phyloP scores from a whole-genome alignment of 2,329 filamentous ascomycete species.

The Exserohilum rostratum region DNA sequence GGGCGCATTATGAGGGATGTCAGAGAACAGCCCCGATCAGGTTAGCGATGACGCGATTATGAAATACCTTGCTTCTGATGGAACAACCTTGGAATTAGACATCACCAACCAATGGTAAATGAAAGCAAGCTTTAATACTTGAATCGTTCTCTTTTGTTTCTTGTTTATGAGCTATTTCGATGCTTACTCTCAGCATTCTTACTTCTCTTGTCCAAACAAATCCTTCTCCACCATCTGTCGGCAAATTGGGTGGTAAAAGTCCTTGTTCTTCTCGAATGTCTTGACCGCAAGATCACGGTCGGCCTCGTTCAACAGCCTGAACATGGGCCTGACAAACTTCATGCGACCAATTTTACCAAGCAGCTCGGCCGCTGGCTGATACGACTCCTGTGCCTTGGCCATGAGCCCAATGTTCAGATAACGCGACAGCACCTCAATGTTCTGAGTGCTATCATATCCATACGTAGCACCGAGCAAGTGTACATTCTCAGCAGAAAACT shows the following conservation, averaged over 20 bases:
- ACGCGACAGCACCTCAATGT: constrained; percentile 82
- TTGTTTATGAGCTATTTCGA: background rate
- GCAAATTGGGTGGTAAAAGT: constrained; percentile 97
- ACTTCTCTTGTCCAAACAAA: constrained; percentile 56
- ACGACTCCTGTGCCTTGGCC: constrained; percentile 71
- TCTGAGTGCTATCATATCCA: constrained; percentile 70
- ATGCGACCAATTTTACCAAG: constrained; percentile 86
- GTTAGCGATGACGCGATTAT: background rate
- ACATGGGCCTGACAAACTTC: constrained; percentile 95
- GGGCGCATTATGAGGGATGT: background rate
- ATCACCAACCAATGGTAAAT: no score
- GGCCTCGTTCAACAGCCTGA: constrained; percentile 74
- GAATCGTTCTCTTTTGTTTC: background rate
- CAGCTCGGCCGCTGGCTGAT: constrained; percentile 73
- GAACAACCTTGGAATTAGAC: no score
- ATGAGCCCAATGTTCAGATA: constrained; percentile 81
- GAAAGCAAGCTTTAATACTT: background rate
- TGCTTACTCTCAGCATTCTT: background rate
- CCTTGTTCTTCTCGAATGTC: constrained; percentile 85
- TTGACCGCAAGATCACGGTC: constrained; percentile 75
- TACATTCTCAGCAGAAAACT: constrained; percentile 69
- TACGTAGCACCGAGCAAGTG: constrained; percentile 77
- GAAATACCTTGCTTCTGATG: background rate
- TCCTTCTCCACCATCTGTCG: constrained; percentile 81
- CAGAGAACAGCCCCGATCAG: background rate